Evolutionary conservation across 306 rosid species (phyloP).

Genomic region (Citrullus amarus): DNA sequence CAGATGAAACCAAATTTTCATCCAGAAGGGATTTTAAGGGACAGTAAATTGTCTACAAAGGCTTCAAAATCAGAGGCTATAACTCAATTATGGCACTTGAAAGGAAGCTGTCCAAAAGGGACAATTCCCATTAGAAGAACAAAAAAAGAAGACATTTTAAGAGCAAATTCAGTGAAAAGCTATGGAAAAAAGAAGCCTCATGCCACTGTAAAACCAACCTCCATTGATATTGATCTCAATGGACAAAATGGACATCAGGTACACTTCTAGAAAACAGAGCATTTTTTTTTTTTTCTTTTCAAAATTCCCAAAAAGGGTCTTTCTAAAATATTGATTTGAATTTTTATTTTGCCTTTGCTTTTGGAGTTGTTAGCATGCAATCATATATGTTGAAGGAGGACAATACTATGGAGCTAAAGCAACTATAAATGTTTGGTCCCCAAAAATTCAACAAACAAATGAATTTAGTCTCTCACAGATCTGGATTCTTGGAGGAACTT

Average conservation of each 20-base stretch:
- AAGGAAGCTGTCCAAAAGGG: slow-evolving; percentile 71
- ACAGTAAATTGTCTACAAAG: slow-evolving; percentile 35
- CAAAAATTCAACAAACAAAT: slow-evolving; percentile 74
- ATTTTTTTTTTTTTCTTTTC: not conserved
- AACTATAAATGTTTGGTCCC: slow-evolving; percentile 93
- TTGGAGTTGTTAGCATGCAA: slow-evolving; percentile 62
- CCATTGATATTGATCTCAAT: slow-evolving; percentile 66
- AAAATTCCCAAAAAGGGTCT: not conserved
- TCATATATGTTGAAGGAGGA: slow-evolving; percentile 84
- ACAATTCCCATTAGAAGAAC: slow-evolving; percentile 87
- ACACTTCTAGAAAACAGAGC: slow-evolving; percentile 3
- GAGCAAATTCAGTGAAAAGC: slow-evolving; percentile 68
- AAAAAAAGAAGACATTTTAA: slow-evolving; percentile 56
- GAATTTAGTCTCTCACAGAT: slow-evolving; percentile 97
- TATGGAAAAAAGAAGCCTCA: slow-evolving; percentile 83
- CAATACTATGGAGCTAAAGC: slow-evolving; percentile 91
- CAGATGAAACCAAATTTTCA: slow-evolving; percentile 73
- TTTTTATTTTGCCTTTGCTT: not conserved
- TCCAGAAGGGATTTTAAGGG: slow-evolving; percentile 66
- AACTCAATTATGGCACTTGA: slow-evolving; percentile 69
- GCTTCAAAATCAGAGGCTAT: slow-evolving; percentile 32
- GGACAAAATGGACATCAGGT: slow-evolving; percentile 97
- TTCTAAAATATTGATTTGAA: not conserved
- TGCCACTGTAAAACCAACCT: slow-evolving; percentile 60
- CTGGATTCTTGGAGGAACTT: slow-evolving; percentile 90